Percentiles rank a stretch among this genome's conserved stretches.
Evolutionary conservation across 108 stramenopile species (phyloP).

Genomic region (Schizochytrium sp.): DNA sequence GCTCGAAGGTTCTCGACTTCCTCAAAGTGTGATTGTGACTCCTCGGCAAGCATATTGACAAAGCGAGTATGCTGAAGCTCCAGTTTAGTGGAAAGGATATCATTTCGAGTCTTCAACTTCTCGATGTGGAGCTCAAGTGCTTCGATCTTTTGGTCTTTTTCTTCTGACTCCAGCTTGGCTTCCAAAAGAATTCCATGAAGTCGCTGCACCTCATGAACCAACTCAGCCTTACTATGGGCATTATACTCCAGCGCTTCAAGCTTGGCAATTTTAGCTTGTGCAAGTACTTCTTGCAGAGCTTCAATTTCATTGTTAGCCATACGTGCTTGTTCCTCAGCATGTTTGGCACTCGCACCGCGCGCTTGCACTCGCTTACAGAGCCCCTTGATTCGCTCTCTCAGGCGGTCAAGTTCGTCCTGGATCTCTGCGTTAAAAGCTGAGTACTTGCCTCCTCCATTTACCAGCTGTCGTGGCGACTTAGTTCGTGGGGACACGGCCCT

Average conservation of each 20-base stretch:
- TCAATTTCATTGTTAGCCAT: slow-evolving; percentile 21
- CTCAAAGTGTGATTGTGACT: neutral
- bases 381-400: neutral
- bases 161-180: slow-evolving; percentile 47
- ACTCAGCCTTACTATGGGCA: slow-evolving; percentile 27
- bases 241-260: slow-evolving; percentile 31
- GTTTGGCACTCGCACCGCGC: neutral
- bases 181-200: slow-evolving; percentile 26
- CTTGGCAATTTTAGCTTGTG: slow-evolving; percentile 24
- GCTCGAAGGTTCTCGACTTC: neutral
- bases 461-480: neutral
- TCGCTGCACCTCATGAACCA: slow-evolving; percentile 16
- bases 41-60: neutral
- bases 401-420: slow-evolving; percentile 17
- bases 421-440: slow-evolving; percentile 3
- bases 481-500: neutral
- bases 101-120: neutral
- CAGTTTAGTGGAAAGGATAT: slow-evolving; percentile 9
- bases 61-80: slow-evolving; percentile 15
- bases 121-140: neutral
- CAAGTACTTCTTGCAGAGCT: slow-evolving; percentile 12
- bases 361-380: slow-evolving; percentile 25
- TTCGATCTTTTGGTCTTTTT: neutral
- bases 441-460: too few species aligned
- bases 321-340: neutral